Conservation (phyloP, 805 yeast genomes). For the Komagataella ulmi region DNA sequence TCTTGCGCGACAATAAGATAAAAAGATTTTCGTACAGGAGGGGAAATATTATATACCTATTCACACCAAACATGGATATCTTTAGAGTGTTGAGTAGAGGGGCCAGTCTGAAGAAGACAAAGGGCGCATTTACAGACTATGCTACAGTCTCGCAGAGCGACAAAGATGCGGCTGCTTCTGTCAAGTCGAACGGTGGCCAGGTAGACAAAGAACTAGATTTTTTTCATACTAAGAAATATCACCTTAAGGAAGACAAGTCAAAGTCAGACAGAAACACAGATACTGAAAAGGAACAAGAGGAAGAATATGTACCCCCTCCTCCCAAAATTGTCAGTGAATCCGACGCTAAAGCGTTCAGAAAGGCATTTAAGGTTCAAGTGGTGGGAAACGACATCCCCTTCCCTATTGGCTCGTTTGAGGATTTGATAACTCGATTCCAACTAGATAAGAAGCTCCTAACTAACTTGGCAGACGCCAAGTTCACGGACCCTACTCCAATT, state of each 20-base stretch:
- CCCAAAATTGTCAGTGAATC: slow-evolving; percentile 33
- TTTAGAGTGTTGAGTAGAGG: slow-evolving; percentile 80
- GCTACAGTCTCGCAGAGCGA: slow-evolving; percentile 16
- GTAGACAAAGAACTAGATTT: slow-evolving; percentile 73
- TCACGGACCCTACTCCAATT: slow-evolving; percentile 82
- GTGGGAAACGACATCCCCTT: slow-evolving; percentile 80
- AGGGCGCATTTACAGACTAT: slow-evolving; percentile 28
- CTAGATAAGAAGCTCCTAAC: slow-evolving; percentile 43
- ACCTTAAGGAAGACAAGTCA: slow-evolving; percentile 7
- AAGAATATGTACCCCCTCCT: slow-evolving; percentile 19
- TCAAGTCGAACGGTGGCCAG: slow-evolving; percentile 19
- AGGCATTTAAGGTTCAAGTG: slow-evolving; percentile 50
- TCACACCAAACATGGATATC: slow-evolving; percentile 55
- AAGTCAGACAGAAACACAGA: slow-evolving; percentile 16
- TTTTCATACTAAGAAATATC: slow-evolving; percentile 45
- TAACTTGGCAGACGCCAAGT: slow-evolving; percentile 57
- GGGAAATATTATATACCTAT: slow-evolving; percentile 4
- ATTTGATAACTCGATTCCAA: slow-evolving; percentile 54
- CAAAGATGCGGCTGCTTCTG: not conserved
- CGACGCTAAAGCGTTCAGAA: slow-evolving; percentile 52
- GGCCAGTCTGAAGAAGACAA: slow-evolving; percentile 57
- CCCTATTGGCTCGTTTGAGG: slow-evolving; percentile 84
- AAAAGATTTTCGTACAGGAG: slow-evolving; percentile 3
- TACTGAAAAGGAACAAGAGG: slow-evolving; percentile 13
- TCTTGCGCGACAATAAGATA: slow-evolving; percentile 5